These are phyloP conservation scores for Ichthyophthirius multifiliis DNA, from an alignment of 169 alveolate genomes.

Conservation along the genomic window DNA sequence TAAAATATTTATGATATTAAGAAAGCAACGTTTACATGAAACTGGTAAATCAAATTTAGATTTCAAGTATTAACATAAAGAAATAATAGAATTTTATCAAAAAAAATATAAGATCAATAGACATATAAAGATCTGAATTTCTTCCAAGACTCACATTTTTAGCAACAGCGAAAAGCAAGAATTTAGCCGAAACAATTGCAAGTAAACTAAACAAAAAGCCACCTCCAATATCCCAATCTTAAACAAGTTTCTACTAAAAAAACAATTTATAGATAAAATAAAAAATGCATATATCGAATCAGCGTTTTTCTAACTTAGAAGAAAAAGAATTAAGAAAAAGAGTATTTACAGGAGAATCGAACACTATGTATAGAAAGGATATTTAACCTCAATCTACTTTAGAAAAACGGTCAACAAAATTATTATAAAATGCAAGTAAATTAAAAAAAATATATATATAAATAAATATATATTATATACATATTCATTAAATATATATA, in stretches of 20 bases:
- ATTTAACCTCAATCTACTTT: neutral
- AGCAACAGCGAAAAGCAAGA: conserved; percentile 19
- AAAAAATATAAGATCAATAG: neutral
- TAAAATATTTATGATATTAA: conserved; percentile 73
- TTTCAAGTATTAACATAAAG: conserved; percentile 18
- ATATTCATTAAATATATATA: too few species aligned
- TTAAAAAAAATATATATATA: too few species aligned
- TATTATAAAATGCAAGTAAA: neutral
- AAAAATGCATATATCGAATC: conserved; percentile 21
- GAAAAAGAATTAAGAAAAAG: conserved; percentile 50
- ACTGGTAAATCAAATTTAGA: conserved; percentile 70
- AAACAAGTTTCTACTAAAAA: too few species aligned
- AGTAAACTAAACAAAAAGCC: conserved; percentile 7
- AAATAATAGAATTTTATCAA: neutral
- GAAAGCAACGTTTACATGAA: conserved; percentile 64
- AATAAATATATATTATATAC: too few species aligned
- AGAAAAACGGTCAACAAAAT: neutral
- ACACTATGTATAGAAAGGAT: neutral
- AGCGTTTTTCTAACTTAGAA: conserved; percentile 51
- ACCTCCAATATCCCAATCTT: conserved; percentile 31
- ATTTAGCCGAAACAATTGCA: conserved; percentile 15
- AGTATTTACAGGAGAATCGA: conserved; percentile 58
- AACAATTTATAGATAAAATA: too few species aligned
- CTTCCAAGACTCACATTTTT: conserved; percentile 21
- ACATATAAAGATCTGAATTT: neutral